Evolutionary conservation across 768 basidiomycete species (phyloP).

Genomic region (Coprinopsis strossmayeri): DNA sequence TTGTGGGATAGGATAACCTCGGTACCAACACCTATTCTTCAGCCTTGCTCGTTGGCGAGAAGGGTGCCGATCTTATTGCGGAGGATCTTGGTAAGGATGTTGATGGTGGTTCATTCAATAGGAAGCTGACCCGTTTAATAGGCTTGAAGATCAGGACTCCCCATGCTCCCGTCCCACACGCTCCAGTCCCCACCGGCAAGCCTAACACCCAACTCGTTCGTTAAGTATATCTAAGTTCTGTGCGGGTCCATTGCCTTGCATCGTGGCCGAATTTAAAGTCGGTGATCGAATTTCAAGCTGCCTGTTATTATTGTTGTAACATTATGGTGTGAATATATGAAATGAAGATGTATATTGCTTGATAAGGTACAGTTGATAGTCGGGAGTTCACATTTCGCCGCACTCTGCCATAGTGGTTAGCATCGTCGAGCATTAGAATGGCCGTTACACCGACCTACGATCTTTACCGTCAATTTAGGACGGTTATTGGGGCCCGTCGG

Average conservation of each 20-base stretch:
- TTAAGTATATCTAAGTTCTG: conserved; percentile 17
- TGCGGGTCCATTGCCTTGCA: background rate
- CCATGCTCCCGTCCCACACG: conserved; percentile 66
- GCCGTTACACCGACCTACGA: conserved; percentile 72
- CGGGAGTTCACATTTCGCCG: conserved; percentile 46
- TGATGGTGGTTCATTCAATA: background rate
- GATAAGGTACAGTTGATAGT: too few species aligned
- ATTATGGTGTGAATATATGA: too few species aligned
- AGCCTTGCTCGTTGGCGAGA: conserved; percentile 64
- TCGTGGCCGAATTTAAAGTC: background rate
- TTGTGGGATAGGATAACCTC: conserved; percentile 50
- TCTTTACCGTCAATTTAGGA: conserved; percentile 84
- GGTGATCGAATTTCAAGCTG: too few species aligned
- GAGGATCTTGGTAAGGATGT: conserved; percentile 51
- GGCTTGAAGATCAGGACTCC: conserved; percentile 57
- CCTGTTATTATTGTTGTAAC: too few species aligned
- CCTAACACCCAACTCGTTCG: conserved; percentile 44
- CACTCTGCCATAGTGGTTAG: conserved; percentile 34
- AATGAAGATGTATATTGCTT: too few species aligned
- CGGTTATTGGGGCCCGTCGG: conserved; percentile 87
- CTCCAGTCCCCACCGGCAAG: conserved; percentile 47
- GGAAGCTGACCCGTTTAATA: conserved; percentile 16
- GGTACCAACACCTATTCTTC: conserved; percentile 72
- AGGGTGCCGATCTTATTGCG: conserved; percentile 53
- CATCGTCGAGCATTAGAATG: background rate